phyloP scores from a whole-genome alignment of 768 basidiomycete genomes.

The Lactarius indigo region DNA sequence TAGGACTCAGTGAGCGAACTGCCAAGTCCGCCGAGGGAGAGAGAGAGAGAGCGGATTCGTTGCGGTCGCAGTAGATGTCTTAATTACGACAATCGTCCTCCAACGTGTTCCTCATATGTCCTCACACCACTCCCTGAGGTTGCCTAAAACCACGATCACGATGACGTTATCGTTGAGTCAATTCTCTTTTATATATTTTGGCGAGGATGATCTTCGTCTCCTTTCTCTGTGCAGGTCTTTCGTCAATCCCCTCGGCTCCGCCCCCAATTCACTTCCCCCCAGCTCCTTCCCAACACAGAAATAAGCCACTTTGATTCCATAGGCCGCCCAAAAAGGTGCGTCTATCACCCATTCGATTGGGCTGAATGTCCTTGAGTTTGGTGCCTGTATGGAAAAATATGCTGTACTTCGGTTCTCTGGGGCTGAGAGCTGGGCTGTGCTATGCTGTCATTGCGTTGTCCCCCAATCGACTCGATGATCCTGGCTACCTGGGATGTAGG shows the following conservation, averaged over 20 bases:
- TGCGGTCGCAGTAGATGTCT: not conserved
- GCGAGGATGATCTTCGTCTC: slow-evolving; percentile 14
- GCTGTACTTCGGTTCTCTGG: slow-evolving; percentile 32
- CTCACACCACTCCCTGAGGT: not conserved
- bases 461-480: slow-evolving; percentile 23
- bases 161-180: not conserved
- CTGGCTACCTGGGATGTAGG: not conserved
- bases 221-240: slow-evolving; percentile 20
- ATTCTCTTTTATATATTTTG: slow-evolving; percentile 3
- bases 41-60: not conserved
- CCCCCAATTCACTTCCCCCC: slow-evolving; percentile 20
- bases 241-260: slow-evolving; percentile 13
- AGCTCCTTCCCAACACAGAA: slow-evolving; percentile 27
- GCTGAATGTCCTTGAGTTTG: slow-evolving; percentile 23
- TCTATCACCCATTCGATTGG: not conserved
- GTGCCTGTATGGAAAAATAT: slow-evolving; percentile 28
- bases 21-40: not conserved
- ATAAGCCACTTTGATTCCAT: slow-evolving; percentile 32
- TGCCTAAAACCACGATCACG: not conserved
- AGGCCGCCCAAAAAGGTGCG: slow-evolving; percentile 32
- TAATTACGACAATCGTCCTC: not conserved
- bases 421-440: slow-evolving; percentile 29
- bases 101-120: not conserved
- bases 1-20: not conserved
- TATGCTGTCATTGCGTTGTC: slow-evolving; percentile 34